A percentile compares a stretch with the other conserved stretches of the same genome.
These are phyloP conservation scores for Phaffia rhodozyma DNA, from an alignment of 1,284 basidiomycete species.

Conservation along the genomic window DNA sequence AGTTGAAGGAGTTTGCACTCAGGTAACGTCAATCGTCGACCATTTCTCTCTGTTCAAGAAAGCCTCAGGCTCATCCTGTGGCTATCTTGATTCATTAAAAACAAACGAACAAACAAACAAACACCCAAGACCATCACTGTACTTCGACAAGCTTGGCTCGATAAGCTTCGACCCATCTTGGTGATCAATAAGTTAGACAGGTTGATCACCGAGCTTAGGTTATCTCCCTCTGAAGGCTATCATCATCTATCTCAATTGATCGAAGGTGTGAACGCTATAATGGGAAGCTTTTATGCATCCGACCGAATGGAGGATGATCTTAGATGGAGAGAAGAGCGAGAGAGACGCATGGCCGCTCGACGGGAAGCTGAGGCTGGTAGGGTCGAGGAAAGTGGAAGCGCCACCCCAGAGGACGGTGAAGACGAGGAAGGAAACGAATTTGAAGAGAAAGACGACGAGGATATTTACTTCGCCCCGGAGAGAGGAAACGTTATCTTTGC, in stretches of 20 bases:
- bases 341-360: constrained; percentile 61
- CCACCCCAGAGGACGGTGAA: constrained; percentile 33
- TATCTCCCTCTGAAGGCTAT: constrained; percentile 85
- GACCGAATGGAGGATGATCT: constrained; percentile 97
- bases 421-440: constrained; percentile 41
- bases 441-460: constrained; percentile 92
- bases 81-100: no score
- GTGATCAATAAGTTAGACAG: constrained; percentile 98
- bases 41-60: constrained; percentile 24
- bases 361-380: constrained; percentile 57
- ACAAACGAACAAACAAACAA: not conserved
- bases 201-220: constrained; percentile 82
- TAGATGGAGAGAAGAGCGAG: constrained; percentile 83
- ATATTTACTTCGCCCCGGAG: constrained; percentile 94
- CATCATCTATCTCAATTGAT: constrained; percentile 86
- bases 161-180: constrained; percentile 76
- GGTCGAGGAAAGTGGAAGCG: constrained; percentile 46
- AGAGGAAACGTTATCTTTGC: constrained; percentile 95
- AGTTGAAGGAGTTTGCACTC: constrained; percentile 96
- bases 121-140: constrained; percentile 74
- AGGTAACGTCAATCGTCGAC: constrained; percentile 41
- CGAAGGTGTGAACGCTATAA: constrained; percentile 96
- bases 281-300: constrained; percentile 89
- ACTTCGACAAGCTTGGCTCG: constrained; percentile 86
- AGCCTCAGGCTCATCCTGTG: not conserved